Evolutionary conservation across 2,329 filamentous ascomycete genomes (phyloP), one percentile per base, ranked within the genome.

Genomic region (Xylariaceae sp.): DNA sequence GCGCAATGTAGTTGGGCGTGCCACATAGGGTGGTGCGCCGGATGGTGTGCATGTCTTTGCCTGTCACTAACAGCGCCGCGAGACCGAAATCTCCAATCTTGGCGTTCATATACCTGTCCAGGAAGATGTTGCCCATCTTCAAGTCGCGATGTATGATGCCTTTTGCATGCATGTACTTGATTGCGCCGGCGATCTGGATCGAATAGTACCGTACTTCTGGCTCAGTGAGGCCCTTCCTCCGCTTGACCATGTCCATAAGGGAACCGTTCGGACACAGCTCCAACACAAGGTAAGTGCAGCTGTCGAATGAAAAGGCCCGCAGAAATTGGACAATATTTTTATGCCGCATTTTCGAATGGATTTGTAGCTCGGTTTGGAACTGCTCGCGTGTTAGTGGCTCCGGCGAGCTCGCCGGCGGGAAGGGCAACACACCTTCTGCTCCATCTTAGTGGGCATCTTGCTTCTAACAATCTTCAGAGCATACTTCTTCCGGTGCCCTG

Each of bases 1-100:
- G 94, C 0, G 94, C 94, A 67, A 99, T 96, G 73, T 99, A 99
- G 74, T 99, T 99, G 1, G 94, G 94, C 3, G 94, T 99, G 60
- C 94, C 94, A 68, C 94, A 99, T 61, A 99, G 85, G 5, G 94
- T 99, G 30, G 91, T 97, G 69, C 95, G 84, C 64, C 94, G 86
- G 68, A 86, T 86, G 61, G 84, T 91, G 73, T 87, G 87, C 82
- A 90, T 90, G 70, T 99, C 94, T 73, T 88, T 92, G 71, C 93
- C 91, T 8, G 92, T 95, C 50, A 97, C 87, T 58, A 97, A 80
- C 67, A 99, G 80, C 34, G 95, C 94, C 35, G 94, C 94, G 57
- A 99, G 81, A 2, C 94, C 94, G 76, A 99, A 99, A 73, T 99
- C 94, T 50, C 94, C 94, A 68, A 99, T 91, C 73, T 99, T 99